phyloP scores from a whole-genome alignment of 2,329 filamentous ascomycete species.

The Colletotrichum sp. region DNA sequence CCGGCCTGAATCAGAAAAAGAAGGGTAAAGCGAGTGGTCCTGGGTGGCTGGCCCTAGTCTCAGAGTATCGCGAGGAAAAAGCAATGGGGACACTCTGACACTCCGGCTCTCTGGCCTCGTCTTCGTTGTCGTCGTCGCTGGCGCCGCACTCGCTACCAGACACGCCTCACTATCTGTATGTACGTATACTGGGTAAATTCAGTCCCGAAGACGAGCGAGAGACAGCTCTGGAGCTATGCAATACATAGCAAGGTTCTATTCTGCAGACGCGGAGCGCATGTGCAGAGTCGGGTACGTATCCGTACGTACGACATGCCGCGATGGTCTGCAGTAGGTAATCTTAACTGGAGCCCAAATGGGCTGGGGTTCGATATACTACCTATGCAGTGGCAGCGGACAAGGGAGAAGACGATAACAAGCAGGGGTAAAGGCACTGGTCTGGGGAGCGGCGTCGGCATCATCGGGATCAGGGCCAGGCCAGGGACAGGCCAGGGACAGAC shows the following conservation, averaged over 20 bases:
- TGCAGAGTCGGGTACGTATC: neutral
- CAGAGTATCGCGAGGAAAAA: constrained; percentile 17
- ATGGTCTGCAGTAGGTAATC: neutral
- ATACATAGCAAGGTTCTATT: neutral
- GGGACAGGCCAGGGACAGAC: neutral
- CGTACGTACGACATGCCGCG: neutral
- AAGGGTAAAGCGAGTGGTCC: constrained; percentile 5
- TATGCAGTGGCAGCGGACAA: neutral
- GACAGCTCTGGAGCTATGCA: neutral
- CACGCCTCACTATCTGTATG: neutral
- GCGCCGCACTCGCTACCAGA: neutral
- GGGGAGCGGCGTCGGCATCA: neutral
- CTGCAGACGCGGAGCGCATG: neutral
- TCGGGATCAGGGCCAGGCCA: neutral
- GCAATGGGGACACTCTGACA: neutral
- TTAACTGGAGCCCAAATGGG: constrained; percentile 1
- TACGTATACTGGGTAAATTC: neutral
- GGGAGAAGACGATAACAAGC: neutral
- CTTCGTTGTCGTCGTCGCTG: neutral
- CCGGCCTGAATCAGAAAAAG: constrained; percentile 10
- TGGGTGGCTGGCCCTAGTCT: constrained; percentile 20
- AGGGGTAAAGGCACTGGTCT: neutral
- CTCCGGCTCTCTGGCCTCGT: neutral
- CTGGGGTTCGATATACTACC: neutral
- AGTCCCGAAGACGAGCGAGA: neutral